Base-by-base conservation (phyloP, 108 stramenopile genomes). In the Licmophora abbreviata region DNA sequence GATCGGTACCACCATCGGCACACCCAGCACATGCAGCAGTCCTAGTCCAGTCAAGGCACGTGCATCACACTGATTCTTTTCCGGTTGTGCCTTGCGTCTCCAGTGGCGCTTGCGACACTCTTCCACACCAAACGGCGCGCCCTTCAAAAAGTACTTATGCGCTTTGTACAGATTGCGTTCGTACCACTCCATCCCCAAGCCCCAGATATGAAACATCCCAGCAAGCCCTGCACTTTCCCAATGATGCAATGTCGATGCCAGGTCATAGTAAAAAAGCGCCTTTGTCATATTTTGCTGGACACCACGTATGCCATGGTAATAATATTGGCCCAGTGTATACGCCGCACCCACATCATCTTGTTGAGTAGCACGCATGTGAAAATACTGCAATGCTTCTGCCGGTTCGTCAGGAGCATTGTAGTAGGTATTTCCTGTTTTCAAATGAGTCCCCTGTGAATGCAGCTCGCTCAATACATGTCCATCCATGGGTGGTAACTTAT, bases 371-470 rank as follows among this genome's bases (percentile, higher is more conserved):
- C 73, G 63, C 33, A 88, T 48, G 17, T 82, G 76, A 66, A 83
- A 88, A 57, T 80, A 92, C 60, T 92, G 83, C 45, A 92, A 46
- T 26, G 85, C 90, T 40, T 92, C 85, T 47, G 72, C 66, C 30
- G 74, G 49, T 59, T 92, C 90, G 38, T 85, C 83, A 2, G 85
- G 81, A 55, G 85, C 85, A 64, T 92, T 88, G 48, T 77, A 42
- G 28, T 37, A 40, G 24, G 69, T 71, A n/a, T n/a, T n/a, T n/a
- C n/a, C n/a, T n/a, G n/a, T n/a, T n/a, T n/a, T n/a, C 18, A 92
- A 50, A 36, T 77, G 68, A 21, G 74, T 69, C 1, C 89, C 89
- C 44, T 75, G 76, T 59, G 69, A 64, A 50, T 88, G 79, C 18
- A 92, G 78, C 54, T 83, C 64, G 12, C 73, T 63, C 28, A 92